Percentiles rank a stretch among this genome's conserved stretches.
These are phyloP conservation scores for Erysimum cheiri DNA, from an alignment of 441 rosid species.

Conservation along the genomic window DNA sequence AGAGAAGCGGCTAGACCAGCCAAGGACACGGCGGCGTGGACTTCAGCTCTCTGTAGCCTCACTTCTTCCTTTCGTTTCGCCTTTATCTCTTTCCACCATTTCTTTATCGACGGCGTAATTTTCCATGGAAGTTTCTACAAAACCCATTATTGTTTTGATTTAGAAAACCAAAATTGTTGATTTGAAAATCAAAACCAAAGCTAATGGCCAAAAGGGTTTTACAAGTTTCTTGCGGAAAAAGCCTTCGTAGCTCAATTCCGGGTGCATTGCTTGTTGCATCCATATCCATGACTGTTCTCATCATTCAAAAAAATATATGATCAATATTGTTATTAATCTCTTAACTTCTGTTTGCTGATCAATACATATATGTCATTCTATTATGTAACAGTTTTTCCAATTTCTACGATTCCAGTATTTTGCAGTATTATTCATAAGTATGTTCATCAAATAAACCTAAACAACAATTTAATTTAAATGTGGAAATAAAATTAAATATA, in stretches of 20 bases:
- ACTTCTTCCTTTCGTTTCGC: constrained; percentile 78
- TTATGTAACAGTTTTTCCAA: not conserved
- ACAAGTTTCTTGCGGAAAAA: constrained; percentile 85
- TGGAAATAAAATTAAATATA: no score
- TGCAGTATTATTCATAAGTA: not conserved
- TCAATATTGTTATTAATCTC: not conserved
- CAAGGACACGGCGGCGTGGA: constrained; percentile 82
- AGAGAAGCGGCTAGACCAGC: constrained; percentile 90
- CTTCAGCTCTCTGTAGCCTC: constrained; percentile 80
- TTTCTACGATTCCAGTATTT: not conserved
- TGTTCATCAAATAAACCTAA: not conserved
- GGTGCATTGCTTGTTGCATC: constrained; percentile 99
- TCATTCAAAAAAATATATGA: constrained; percentile 20
- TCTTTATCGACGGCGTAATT: constrained; percentile 68
- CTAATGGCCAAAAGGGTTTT: constrained; percentile 7
- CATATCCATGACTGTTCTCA: constrained; percentile 93
- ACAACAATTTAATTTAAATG: no score
- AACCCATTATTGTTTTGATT: not conserved
- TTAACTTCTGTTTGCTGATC: not conserved
- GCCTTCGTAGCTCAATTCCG: constrained; percentile 82
- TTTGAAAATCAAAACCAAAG: not conserved
- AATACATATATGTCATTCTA: not conserved
- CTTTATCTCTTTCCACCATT: constrained; percentile 84
- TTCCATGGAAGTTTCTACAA: constrained; percentile 40
- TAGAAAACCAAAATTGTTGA: not conserved